Conservation (phyloP, 768 basidiomycete genomes). For the Hypholoma fasciculare region DNA sequence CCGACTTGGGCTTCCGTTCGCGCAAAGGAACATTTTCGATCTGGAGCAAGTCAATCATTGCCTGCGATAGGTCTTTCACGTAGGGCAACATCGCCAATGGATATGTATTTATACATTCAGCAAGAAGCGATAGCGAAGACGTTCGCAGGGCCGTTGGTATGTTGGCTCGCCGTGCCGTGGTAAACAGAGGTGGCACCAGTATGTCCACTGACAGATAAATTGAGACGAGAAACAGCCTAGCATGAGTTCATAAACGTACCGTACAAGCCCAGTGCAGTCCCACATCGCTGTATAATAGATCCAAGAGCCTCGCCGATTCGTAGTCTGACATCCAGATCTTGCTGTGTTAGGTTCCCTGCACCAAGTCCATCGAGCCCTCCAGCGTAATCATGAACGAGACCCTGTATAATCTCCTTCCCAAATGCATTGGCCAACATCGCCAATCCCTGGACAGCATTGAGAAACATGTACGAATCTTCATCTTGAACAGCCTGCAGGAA, state of each 20-base stretch:
- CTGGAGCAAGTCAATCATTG: conserved; percentile 78
- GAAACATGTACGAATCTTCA: conserved; percentile 93
- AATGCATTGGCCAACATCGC: conserved; percentile 80
- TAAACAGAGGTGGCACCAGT: conserved; percentile 72
- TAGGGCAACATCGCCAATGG: conserved; percentile 65
- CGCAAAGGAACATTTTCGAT: conserved; percentile 47
- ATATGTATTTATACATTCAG: conserved; percentile 68
- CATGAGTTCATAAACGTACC: conserved; percentile 42
- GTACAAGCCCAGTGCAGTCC: conserved; percentile 64
- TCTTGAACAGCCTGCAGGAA: conserved; percentile 86
- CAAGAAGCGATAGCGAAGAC: conserved; percentile 61
- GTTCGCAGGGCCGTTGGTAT: conserved; percentile 75
- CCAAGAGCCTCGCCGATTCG: conserved; percentile 86
- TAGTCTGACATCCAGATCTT: conserved; percentile 72
- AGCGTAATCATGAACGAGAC: conserved; percentile 68
- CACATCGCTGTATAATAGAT: conserved; percentile 73
- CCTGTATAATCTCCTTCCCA: conserved; percentile 69
- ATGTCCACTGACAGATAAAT: conserved; percentile 50
- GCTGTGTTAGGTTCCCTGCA: conserved; percentile 43
- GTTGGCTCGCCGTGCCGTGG: conserved; percentile 54
- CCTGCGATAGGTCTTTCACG: conserved; percentile 55
- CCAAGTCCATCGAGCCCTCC: conserved; percentile 51
- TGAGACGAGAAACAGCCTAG: neutral
- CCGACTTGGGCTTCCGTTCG: conserved; percentile 3
- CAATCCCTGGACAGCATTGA: conserved; percentile 90